These are phyloP conservation scores for Blepharisma undulans DNA, from an alignment of 169 alveolate genomes.

Conservation along the genomic window DNA sequence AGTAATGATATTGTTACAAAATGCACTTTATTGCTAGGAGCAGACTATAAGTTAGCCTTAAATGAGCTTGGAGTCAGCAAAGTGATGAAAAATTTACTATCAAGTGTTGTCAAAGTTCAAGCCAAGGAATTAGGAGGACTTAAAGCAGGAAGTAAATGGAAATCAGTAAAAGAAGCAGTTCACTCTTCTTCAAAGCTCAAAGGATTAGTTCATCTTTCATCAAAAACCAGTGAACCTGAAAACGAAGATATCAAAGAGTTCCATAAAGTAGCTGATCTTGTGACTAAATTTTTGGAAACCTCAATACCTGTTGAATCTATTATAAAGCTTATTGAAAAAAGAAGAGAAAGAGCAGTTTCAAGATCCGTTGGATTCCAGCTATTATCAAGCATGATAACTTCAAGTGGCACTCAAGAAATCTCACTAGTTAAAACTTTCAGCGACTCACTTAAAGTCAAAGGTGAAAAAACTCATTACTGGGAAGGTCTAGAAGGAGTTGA, in stretches of 20 bases:
- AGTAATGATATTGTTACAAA: neutral
- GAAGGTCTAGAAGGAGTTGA: slow-evolving; percentile 20
- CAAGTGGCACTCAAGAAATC: neutral
- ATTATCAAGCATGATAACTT: neutral
- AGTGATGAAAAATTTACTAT: neutral
- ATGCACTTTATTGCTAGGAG: neutral
- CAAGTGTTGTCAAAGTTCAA: slow-evolving; percentile 1
- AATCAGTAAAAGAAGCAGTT: neutral
- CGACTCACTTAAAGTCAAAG: neutral
- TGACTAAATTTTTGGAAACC: slow-evolving; percentile 5
- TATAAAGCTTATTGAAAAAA: neutral
- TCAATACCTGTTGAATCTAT: slow-evolving; percentile 4
- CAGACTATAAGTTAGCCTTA: neutral
- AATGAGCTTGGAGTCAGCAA: slow-evolving; percentile 33
- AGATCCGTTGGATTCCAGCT: slow-evolving; percentile 27
- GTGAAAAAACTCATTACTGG: neutral
- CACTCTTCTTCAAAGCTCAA: neutral
- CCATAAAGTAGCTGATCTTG: slow-evolving; percentile 12
- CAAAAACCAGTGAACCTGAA: neutral
- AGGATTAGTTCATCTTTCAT: neutral
- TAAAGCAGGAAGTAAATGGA: slow-evolving; percentile 25
- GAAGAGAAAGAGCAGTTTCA: slow-evolving; percentile 12
- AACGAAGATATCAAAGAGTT: slow-evolving; percentile 35
- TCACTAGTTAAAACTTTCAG: neutral
- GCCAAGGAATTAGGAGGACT: neutral